Base-by-base conservation (phyloP, 225 moss, liverwort and hornwort species). In the Pseudisothecium myosuroides region DNA sequence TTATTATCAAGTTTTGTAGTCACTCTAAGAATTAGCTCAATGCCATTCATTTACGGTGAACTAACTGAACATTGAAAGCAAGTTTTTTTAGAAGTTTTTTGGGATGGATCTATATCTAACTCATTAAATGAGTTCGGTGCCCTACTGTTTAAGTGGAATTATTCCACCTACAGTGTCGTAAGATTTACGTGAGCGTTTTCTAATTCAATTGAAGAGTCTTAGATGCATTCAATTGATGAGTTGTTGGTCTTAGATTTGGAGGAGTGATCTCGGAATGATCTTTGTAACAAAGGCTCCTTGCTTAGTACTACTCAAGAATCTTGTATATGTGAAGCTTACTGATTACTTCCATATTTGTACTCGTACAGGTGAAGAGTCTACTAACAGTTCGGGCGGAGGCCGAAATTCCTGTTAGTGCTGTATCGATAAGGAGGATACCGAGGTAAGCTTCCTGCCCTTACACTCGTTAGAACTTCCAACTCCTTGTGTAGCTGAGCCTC, bases 341-440 rank as follows among this genome's bases (percentile, higher is more conserved):
- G 26, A 39, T 21, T 32, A 31, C 7, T 64, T 49, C 49, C 49
- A 17, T 49, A 11, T 65, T 65, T 49, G 50, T 5, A 36, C 62
- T 64, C 17, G 5, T 85, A 69, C 88, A 98, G 97, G 97, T 93
- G 86, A 98, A 98, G 90, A 98, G 92, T 61, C 85, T 98, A 43
- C 45, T 98, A 22, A 93, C 95, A 61, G 91, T 97, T 77, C 95
- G 96, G 50, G 91, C 96, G 58, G 95, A 98, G 83, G 95, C 95
- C 47, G 96, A 94, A 84, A 94, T 91, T n/a, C 96, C 96, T 87
- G 94, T 98, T 32, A 94, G 97, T 76, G 91, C 94, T 80, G 94
- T 95, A 86, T 94, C 95, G 23, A 96, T 98, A 71, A 95, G 98
- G 61, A 96, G 95, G 83, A 97, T 98, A 74, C 97, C 97, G 1